A percentile compares a stretch with the other conserved stretches of the same genome.
These are phyloP conservation scores for Saccharum hybrid DNA, from an alignment of 202 grass and related monocot genomes.

Conservation along the genomic window DNA sequence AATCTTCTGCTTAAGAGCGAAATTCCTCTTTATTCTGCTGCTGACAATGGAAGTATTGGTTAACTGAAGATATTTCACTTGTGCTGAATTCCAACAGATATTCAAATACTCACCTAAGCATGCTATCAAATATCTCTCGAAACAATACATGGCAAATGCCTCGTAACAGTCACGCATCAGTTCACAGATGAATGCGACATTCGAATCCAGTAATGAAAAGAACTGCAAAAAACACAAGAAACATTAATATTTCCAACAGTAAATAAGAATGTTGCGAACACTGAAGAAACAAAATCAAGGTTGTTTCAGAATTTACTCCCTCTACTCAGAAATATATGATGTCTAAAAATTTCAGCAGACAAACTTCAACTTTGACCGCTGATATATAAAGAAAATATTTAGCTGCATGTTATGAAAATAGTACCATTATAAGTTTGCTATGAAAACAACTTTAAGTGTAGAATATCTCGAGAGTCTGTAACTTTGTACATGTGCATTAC, in stretches of 20 bases:
- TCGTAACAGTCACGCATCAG: conserved; percentile 94
- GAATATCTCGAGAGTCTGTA: not conserved
- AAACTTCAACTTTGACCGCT: not conserved
- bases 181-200: conserved; percentile 93
- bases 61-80: conserved; percentile 10
- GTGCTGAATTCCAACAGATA: conserved; percentile 32
- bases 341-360: not conserved
- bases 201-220: conserved; percentile 79
- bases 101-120: conserved; percentile 77
- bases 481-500: not conserved
- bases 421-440: not conserved
- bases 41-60: conserved; percentile 19
- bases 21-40: not conserved
- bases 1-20: not conserved
- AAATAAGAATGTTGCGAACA: conserved; percentile 4
- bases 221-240: conserved; percentile 64
- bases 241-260: not conserved
- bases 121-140: conserved; percentile 98
- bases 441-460: not conserved
- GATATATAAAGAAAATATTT: conserved; percentile 3
- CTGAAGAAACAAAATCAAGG: conserved; percentile 25
- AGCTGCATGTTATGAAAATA: not conserved
- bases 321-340: conserved; percentile 4
- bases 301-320: not conserved
- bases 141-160: conserved; percentile 99